Evolutionary conservation across 1,284 basidiomycete species (phyloP), one percentile per base, ranked within the genome.

Genomic region (Taiwanofungus camphoratus): DNA sequence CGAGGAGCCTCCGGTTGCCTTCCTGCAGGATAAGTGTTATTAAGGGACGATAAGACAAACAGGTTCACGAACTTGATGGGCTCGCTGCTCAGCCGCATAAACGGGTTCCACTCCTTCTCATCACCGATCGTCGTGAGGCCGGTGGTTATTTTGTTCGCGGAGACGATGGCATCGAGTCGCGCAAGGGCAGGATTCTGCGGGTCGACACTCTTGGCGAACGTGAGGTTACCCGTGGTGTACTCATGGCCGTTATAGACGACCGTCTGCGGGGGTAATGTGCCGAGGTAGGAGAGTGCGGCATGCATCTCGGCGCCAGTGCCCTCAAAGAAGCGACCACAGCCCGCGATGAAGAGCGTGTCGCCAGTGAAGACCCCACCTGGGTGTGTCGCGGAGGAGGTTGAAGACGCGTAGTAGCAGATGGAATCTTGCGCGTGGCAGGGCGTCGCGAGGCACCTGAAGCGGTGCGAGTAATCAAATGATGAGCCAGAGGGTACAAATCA

Each of bases 351-450:
- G 39, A 99, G 81, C 0, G 95, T 98, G 61, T 99, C 95, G 12
- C 93, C 92, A 0, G 95, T 97, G 65, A 99, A 96, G 18, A 98
- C 91, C 12, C 74, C 87, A 32, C 82, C 79, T 0, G 81, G 77
- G 51, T 79, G 79, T 27, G 69, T 52, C 26, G 63, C 48, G 45
- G 74, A 63, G 37, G 55, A 60, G 52, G 66, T 76, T 71, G 74
- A 69, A 30, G 86, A 86, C 43, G 86, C 74, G 62, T 87, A 78
- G 70, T 84, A 98, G 67, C 90, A 95, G 58, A 95, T 94, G 32
- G 92, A 95, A 65, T 98, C 95, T 60, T 92, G 90, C 1, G 95
- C 98, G 63, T 98, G 95, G 65, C 93, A 96, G 0, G 94, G 95
- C 0, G 94, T 99, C 11, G 89, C 84, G 15, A 93, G 66, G 63